phyloP scores from a whole-genome alignment of 2,329 filamentous ascomycete genomes.

The Coniochaeta pulveracea region DNA sequence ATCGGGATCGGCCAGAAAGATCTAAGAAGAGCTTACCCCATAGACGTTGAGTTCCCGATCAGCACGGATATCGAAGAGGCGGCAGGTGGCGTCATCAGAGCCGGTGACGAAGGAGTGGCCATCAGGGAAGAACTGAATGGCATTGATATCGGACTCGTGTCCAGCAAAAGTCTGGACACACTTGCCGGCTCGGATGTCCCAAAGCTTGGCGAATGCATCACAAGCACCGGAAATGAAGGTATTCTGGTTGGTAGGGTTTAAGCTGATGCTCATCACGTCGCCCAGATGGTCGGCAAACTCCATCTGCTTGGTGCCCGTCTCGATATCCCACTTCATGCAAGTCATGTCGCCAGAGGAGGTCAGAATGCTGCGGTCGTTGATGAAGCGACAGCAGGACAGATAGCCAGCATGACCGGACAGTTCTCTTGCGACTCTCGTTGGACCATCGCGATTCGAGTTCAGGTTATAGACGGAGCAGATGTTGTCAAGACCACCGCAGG shows the following conservation, averaged over 20 bases:
- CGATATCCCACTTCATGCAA: conserved; percentile 99
- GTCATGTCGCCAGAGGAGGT: conserved; percentile 99
- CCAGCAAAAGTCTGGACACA: conserved; percentile 97
- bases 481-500: conserved; percentile 96
- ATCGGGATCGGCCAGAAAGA: conserved; percentile 6
- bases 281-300: conserved; percentile 97
- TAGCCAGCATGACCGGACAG: conserved; percentile 96
- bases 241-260: conserved; percentile 98
- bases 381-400: conserved; percentile 95
- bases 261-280: conserved; percentile 99
- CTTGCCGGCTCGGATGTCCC: conserved; percentile 97
- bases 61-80: conserved; percentile 93
- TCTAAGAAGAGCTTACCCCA: conserved; percentile 37
- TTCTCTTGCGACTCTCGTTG: conserved; percentile 89
- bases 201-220: conserved; percentile 95
- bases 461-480: conserved; percentile 99
- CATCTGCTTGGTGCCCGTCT: conserved; percentile 92
- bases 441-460: conserved; percentile 87
- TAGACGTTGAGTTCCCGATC: conserved; percentile 68
- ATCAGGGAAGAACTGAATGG: conserved; percentile 98
- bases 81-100: conserved; percentile 94
- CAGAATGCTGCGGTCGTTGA: conserved; percentile 94
- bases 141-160: conserved; percentile 98
- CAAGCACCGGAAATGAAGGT: conserved; percentile 99
- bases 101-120: conserved; percentile 97